Base-by-base conservation (phyloP, 345 rosid species). In the Dimocarpus longan region DNA sequence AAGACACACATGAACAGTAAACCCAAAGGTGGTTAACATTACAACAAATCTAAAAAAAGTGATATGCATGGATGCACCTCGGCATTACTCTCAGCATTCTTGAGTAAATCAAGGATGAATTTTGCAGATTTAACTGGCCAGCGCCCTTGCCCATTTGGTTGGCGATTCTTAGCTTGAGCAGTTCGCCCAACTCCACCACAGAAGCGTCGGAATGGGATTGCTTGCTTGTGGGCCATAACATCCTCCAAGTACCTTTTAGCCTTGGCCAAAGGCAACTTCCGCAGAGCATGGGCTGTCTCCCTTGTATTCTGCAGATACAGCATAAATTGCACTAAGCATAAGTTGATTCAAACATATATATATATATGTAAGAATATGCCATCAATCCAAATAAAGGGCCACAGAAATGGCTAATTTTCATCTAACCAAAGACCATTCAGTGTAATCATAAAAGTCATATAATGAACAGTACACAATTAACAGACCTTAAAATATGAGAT, bases 131-230 rank as follows among this genome's bases (percentile, higher is more conserved):
- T 87, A 39, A 74, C 85, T 3, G 91, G 91, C 94, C 95, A 93
- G 56, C 95, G 94, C 18, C 94, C 96, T 87, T 93, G 96, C 40
- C 96, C 96, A 56, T 92, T 93, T 15, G 93, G 88, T 78, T 92
- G 93, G 52, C 93, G 88, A 80, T 88, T 93, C 82, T 93, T 93
- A 6, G 91, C 97, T 85, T 92, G 93, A 10, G 93, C 92, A 22
- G 95, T 92, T 78, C 97, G 82, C 66, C 95, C 98, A 42, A 91
- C 91, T 63, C 98, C 94, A 44, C 93, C 12, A 50, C 96, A 92
- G 80, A 92, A 93, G 46, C 92, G 90, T 3, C 89, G 80, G 90
- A 93, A 93, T 11, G 94, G 94, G 68, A 91, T 93, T 16, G 95
- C 97, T 83, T 93, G 95, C 76, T 91, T 93, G 88, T 91, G 95